A percentile compares a stretch with the other conserved stretches of the same genome.
Conservation (phyloP, 345 rosid genomes). For the Eutrema japonicum region DNA sequence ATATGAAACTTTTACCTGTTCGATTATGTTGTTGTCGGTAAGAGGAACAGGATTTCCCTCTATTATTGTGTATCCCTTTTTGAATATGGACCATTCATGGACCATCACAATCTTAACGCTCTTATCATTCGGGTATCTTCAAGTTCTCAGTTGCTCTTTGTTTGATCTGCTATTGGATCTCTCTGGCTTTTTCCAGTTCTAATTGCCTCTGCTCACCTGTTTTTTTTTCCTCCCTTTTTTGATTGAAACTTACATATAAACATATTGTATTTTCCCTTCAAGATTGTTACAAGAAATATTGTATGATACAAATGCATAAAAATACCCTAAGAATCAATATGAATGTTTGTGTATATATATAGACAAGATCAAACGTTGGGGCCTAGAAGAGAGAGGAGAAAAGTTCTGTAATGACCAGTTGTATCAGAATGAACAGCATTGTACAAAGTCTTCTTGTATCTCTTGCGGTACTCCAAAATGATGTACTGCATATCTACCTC, state of each 20-base stretch:
- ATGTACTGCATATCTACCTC: constrained; percentile 65
- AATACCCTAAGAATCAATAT: background rate
- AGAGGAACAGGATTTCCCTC: constrained; percentile 67
- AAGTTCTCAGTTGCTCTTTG: background rate
- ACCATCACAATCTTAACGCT: constrained; percentile 45
- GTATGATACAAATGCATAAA: constrained; percentile 8
- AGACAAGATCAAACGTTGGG: constrained; percentile 31
- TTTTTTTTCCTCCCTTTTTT: background rate
- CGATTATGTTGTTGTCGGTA: constrained; percentile 81
- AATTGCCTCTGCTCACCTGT: background rate
- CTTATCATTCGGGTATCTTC: constrained; percentile 75
- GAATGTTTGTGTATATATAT: background rate
- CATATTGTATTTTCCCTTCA: background rate
- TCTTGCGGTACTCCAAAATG: constrained; percentile 53
- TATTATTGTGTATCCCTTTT: constrained; percentile 73
- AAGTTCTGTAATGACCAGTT: constrained; percentile 57
- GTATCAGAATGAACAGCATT: constrained; percentile 67
- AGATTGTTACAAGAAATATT: constrained; percentile 17
- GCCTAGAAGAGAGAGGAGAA: constrained; percentile 64
- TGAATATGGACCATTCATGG: constrained; percentile 57
- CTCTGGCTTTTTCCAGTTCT: background rate
- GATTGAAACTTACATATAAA: constrained; percentile 8
- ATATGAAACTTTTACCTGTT: constrained; percentile 57
- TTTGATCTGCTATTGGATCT: background rate
- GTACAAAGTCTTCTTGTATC: constrained; percentile 53